Evolutionary conservation across 352 stramenopile species (phyloP), one percentile per base, ranked within the genome.

Genomic region (Proteromonas lacertae): DNA sequence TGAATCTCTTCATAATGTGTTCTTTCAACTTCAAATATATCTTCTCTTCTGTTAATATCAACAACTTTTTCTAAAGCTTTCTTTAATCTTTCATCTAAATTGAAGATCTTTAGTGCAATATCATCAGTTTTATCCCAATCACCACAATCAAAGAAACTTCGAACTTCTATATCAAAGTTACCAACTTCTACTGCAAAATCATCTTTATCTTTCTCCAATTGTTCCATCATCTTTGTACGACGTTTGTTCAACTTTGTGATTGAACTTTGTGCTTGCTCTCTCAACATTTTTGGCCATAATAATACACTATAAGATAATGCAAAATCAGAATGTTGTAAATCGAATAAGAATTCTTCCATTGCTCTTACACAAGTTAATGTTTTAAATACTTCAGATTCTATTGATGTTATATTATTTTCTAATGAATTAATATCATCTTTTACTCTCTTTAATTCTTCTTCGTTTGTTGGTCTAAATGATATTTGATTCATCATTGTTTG

Each of bases 221-320:
- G 66, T 49, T 87, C 73, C 69, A 89, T 87, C 71, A 87, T 86
- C 17, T 65, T 36, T 23, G 79, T 61, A 36, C 83, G 83, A 45
- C 82, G 67, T 46, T 77, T 61, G 33, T 83, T 68, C 0, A 83
- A 51, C 12, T 63, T 63, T 3, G 64, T 70, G 35, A 83, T 66
- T 32, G 64, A 78, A 9, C 59, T 64, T 18, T 75, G 64, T 0
- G 62, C 64, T 1, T 66, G 62, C 6, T 70, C 52, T 0, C 67
- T 58, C 0, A 83, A 64, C 41, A 48, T 40, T 30, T 45, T 38
- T 5, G 53, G 53, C 34, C 52, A 61, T 33, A 53, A 66, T 39
- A 83, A 79, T 1, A 66, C 83, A 6, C 57, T 62, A 35, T 73
- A 75, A 10, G 69, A 69, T 9, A 87, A 49, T 12, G 55, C 57